A percentile compares a stretch with the other conserved stretches of the same genome.
Conservation (phyloP, 495 filamentous ascomycete species). For the Pseudomonodictys pantanalensis region DNA sequence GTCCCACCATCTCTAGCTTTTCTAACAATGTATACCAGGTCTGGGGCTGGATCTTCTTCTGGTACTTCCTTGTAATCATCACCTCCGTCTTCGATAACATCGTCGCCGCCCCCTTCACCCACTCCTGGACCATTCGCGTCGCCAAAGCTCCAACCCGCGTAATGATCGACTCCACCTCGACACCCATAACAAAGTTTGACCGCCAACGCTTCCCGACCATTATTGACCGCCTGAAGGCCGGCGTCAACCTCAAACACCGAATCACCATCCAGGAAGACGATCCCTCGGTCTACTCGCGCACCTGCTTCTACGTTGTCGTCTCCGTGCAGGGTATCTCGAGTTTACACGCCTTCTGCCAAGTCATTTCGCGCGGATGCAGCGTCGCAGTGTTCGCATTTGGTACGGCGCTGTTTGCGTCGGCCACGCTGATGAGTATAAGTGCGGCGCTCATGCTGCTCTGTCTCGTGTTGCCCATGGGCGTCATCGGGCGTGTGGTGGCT, state of each 20-base stretch:
- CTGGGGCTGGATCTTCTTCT: constrained; percentile 33
- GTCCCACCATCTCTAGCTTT: neutral
- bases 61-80: constrained; percentile 29
- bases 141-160: constrained; percentile 10
- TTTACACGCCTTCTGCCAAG: constrained; percentile 12
- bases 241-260: constrained; percentile 15
- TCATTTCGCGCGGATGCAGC: constrained; percentile 9
- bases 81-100: constrained; percentile 25
- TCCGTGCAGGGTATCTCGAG: constrained; percentile 18
- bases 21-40: constrained; percentile 1
- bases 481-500: constrained; percentile 12
- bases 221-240: constrained; percentile 18
- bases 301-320: constrained; percentile 29
- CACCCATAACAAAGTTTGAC: neutral
- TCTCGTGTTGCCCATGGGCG: constrained; percentile 15
- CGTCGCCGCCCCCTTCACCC: constrained; percentile 21
- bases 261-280: constrained; percentile 11
- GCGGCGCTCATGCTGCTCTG: constrained; percentile 17
- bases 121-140: constrained; percentile 31
- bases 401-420: constrained; percentile 28
- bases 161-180: neutral
- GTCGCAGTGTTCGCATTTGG: constrained; percentile 27
- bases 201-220: constrained; percentile 1
- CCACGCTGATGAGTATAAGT: constrained; percentile 22
- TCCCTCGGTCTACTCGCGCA: constrained; percentile 11